Evolutionary conservation across 352 stramenopile species (phyloP), one percentile per base, ranked within the genome.

Genomic region (Albugo laibachii): DNA sequence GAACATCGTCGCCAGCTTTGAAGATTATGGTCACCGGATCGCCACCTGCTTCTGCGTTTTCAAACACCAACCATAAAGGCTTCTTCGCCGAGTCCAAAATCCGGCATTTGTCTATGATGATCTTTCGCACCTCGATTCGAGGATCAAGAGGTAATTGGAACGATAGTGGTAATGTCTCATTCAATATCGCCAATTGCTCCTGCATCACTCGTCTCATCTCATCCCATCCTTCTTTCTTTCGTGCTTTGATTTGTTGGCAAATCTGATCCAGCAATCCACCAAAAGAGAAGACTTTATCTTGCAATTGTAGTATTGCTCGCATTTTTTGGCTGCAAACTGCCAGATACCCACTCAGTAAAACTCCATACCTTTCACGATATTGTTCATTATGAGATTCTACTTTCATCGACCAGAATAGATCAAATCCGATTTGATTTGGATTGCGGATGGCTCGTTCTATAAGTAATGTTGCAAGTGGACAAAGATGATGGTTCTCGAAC

Each of bases 1-100:
- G 65, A n/a, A 91, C 39, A 50, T 91, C 77, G 46, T 91, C 77
- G 11, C 78, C 78, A 11, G 57, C 58, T 58, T 88, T 87, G 58
- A 76, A 77, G n/a, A 87, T 48, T n/a, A 42, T 45, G 36, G 47
- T 43, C 18, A 34, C 13, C 6, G 10, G 15, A 11, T 19, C 38
- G 16, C 6, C 4, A 39, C 10, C 13, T 41, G 13, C 21, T 20
- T 19, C 44, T 12, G 46, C 24, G 8, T 31, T 31, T 31, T 31
- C 24, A 8, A 62, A 62, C 12, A 57, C 53, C 3, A 60, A 49
- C 41, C 54, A 57, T 1, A 57, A 44, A 10, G 51, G 51, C 27
- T 58, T 58, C 42, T 56, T 46, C 40, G 54, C 57, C 11, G 57
- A 64, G n/a, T 53, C 54, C 34, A 58, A 47, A 15, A 55, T 56